phyloP scores from a whole-genome alignment of 345 rosid genomes.

The Eucalyptus cladocalyx region DNA sequence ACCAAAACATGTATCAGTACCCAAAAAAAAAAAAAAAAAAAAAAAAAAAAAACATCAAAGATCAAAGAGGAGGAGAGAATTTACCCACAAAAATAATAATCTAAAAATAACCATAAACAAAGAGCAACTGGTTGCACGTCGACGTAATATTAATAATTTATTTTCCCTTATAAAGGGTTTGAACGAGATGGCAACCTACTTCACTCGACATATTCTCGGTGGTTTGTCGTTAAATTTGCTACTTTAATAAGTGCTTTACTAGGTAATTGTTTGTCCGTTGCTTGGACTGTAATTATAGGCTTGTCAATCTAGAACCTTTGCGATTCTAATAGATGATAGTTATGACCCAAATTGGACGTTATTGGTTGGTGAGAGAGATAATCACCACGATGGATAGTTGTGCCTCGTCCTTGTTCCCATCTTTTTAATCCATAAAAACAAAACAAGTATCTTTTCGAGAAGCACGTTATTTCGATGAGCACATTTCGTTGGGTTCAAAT shows the following conservation, averaged over 20 bases:
- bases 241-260: fast-evolving
- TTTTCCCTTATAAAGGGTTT: neutral
- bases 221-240: fast-evolving
- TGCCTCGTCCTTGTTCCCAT: neutral
- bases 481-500: neutral
- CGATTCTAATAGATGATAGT: fast-evolving
- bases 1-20: neutral
- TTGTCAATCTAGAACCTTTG: fast-evolving
- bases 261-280: fast-evolving
- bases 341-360: neutral
- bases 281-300: fast-evolving
- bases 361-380: neutral
- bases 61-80: fast-evolving
- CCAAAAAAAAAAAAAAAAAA: too few relatives aligned
- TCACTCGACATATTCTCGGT: fast-evolving
- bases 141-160: fast-evolving
- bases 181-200: fast-evolving
- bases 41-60: too few relatives aligned
- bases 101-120: neutral
- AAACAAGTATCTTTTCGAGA: neutral
- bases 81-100: too few relatives aligned
- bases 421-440: neutral
- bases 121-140: neutral
- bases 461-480: neutral
- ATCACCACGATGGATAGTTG: neutral